Base-by-base conservation (phyloP, 768 basidiomycete genomes). In the Butyriboletus loyo region DNA sequence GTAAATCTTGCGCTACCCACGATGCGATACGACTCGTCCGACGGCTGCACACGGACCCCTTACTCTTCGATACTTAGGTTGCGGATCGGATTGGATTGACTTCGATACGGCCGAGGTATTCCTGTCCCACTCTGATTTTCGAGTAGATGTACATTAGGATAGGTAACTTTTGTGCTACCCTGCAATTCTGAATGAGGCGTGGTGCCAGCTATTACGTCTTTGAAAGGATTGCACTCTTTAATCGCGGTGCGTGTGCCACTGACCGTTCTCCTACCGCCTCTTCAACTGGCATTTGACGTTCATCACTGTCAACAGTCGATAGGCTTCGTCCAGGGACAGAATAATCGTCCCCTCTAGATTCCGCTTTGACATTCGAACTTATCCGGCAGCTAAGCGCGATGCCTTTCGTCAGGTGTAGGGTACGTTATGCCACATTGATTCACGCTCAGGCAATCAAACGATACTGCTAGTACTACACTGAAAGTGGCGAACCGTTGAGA, bases 1-100 rank as follows among this genome's bases (percentile, higher is more conserved):
- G 58, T 59, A 63, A 49, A 54, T 35, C 54, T 32, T 61, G 55
- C 35, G 48, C 21, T 52, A 57, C 50, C 55, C 36, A 41, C 57
- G 65, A 67, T 52, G 58, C 55, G 63, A 70, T 53, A 69, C 53
- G 67, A 71, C 60, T 44, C 14, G 4, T 53, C 47, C 49, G 39
- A 69, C 53, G 54, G 38, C 49, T 60, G 45, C 36, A 59, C 27
- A 59, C 22, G 60, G 63, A 63, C 52, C 50, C 41, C 32, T 50
- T 49, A 61, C 52, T 50, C 41, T 22, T 43, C 46, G 62, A 55
- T 49, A 50, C 38, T 31, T 48, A 43, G 30, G 50, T 37, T 49
- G 34, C 45, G 54, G 54, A 57, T 56, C 57, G 42, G 37, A 21
- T 38, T 21, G 42, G 49, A 21, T 39, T 9, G n/a, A 37, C 24